Conservation (phyloP, 2,329 filamentous ascomycete species). For the Claviceps pusilla region DNA sequence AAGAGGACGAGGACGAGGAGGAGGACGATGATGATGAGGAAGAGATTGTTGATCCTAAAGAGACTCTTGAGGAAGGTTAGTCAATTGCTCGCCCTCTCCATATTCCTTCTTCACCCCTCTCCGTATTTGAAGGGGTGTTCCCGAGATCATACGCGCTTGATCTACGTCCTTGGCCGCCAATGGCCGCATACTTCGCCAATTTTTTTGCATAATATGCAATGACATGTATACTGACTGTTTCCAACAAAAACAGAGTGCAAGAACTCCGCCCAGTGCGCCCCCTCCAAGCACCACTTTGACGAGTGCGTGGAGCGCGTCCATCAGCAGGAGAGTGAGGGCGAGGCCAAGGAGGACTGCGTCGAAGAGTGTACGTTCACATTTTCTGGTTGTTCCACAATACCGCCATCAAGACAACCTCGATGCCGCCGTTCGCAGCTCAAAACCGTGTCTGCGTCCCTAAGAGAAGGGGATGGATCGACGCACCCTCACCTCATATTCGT, state of each 20-base stretch:
- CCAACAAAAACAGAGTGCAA: constrained; percentile 57
- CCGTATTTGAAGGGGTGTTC: background rate
- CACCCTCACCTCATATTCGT: background rate
- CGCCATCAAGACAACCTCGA: background rate
- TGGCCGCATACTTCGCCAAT: background rate
- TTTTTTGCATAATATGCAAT: background rate
- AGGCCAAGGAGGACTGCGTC: constrained; percentile 82
- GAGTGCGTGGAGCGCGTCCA: constrained; percentile 89
- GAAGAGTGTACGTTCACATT: constrained; percentile 78
- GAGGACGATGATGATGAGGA: constrained; percentile 68
- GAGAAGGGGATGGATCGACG: background rate
- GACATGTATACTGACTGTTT: constrained; percentile 8
- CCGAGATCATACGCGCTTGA: background rate
- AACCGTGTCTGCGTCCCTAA: background rate
- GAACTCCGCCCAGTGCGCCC: constrained; percentile 69
- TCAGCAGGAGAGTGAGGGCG: constrained; percentile 49
- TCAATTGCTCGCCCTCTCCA: constrained; percentile 4
- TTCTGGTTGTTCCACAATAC: background rate
- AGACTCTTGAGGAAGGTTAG: constrained; percentile 82
- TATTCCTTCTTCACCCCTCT: background rate
- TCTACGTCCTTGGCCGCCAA: background rate
- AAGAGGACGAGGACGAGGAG: constrained; percentile 51
- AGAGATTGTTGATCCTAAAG: constrained; percentile 76
- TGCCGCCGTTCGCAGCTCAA: background rate
- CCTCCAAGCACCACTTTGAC: constrained; percentile 93